A percentile compares a stretch with the other conserved stretches of the same genome.
Conservation (phyloP, 2,329 filamentous ascomycete species). For the Didymella pomorum region DNA sequence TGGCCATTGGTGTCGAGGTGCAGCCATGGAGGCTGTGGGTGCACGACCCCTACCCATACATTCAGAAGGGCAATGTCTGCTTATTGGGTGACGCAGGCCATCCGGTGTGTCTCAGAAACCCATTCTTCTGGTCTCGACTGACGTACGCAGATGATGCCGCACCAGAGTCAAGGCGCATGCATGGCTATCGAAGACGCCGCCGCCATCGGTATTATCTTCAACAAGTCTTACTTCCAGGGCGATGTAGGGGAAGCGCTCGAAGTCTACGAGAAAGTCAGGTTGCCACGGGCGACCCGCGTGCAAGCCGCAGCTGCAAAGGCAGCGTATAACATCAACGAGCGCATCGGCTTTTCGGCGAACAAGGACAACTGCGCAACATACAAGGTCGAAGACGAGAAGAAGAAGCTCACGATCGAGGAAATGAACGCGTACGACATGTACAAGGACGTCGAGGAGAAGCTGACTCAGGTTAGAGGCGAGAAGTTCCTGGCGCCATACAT, state of each 20-base stretch:
- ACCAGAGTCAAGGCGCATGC: slow-evolving; percentile 74
- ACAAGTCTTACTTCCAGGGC: slow-evolving; percentile 53
- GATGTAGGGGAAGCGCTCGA: slow-evolving; percentile 44
- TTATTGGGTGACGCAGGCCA: slow-evolving; percentile 73
- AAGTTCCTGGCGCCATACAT: slow-evolving; percentile 19
- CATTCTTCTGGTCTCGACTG: neutral
- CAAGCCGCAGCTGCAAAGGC: slow-evolving; percentile 51
- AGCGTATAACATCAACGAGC: slow-evolving; percentile 51
- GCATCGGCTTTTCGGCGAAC: slow-evolving; percentile 64
- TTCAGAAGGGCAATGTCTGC: slow-evolving; percentile 61
- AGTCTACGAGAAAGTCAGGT: slow-evolving; percentile 48
- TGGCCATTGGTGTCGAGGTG: slow-evolving; percentile 68
- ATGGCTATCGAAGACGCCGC: slow-evolving; percentile 74
- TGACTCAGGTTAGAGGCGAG: slow-evolving; percentile 15
- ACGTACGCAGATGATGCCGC: slow-evolving; percentile 67
- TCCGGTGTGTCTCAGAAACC: slow-evolving; percentile 55
- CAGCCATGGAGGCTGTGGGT: slow-evolving; percentile 72
- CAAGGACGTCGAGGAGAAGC: slow-evolving; percentile 31
- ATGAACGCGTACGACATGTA: slow-evolving; percentile 64
- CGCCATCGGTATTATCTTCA: slow-evolving; percentile 69
- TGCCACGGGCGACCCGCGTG: slow-evolving; percentile 50
- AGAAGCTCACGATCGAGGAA: slow-evolving; percentile 72
- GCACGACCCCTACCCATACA: slow-evolving; percentile 68
- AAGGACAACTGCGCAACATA: slow-evolving; percentile 62
- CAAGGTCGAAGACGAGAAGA: slow-evolving; percentile 67